Conservation (phyloP, 1,284 basidiomycete species). For the Wolfiporia cocos region DNA sequence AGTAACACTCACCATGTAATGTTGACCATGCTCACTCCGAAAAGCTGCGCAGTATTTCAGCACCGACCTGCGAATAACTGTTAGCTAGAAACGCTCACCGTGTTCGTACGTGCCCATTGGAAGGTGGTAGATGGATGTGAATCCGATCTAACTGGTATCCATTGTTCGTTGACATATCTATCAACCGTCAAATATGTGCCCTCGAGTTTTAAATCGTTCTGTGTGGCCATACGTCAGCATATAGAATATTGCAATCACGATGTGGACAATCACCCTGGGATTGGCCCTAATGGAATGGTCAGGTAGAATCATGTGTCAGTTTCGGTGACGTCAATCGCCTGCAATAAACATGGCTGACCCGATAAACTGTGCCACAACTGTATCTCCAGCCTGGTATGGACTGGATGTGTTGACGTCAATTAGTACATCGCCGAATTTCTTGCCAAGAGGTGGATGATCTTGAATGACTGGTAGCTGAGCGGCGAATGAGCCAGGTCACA, state of each 20-base stretch:
- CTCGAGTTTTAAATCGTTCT: conserved; percentile 79
- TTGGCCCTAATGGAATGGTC: conserved; percentile 39
- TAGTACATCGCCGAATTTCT: conserved; percentile 61
- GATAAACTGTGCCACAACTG: conserved; percentile 60
- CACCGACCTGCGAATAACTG: neutral
- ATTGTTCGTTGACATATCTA: conserved; percentile 41
- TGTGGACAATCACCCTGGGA: conserved; percentile 54
- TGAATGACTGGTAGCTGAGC: conserved; percentile 63
- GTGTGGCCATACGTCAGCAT: neutral
- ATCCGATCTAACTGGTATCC: conserved; percentile 62
- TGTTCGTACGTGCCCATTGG: conserved; percentile 57
- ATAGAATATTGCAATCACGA: too few relatives aligned
- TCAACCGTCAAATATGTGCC: conserved; percentile 71
- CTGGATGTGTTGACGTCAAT: conserved; percentile 47
- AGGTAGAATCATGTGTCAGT: neutral
- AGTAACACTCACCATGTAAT: conserved; percentile 50
- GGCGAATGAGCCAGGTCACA: conserved; percentile 3
- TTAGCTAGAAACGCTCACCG: conserved; percentile 28
- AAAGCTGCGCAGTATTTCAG: conserved; percentile 29
- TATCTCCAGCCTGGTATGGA: conserved; percentile 51
- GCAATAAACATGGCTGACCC: conserved; percentile 28
- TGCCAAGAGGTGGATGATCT: conserved; percentile 51
- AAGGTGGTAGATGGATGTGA: conserved; percentile 77
- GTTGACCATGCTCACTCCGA: conserved; percentile 58
- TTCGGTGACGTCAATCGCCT: neutral